Base-by-base conservation (phyloP, 2,329 filamentous ascomycete species). In the Penicillium rolfsii region DNA sequence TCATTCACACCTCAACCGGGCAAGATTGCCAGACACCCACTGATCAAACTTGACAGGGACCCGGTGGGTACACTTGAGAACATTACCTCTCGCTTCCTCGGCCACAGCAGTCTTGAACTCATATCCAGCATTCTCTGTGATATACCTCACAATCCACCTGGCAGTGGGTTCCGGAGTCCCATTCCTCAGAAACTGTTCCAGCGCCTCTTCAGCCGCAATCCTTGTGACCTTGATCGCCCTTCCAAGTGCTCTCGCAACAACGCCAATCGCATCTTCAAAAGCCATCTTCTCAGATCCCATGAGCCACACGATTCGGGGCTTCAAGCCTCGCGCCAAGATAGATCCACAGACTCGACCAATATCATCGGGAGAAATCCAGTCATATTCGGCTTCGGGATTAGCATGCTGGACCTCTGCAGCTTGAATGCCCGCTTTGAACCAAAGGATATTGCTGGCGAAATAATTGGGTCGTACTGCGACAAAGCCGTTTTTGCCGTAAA, bases 371-470 rank as follows among this genome's bases (percentile, higher is more conserved):
- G 76, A 67, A 52, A 84, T 79, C 35, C 64, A 74, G 65, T 84
- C 82, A 16, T 73, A 71, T 46, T 64, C 58, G 5, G 70, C 71
- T 6, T 74, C 67, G 0, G 75, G 72, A 14, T 69, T 69, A 5
- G 70, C 65, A 2, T 79, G 43, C 40, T 70, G 70, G 7, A 79
- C 74, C 8, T 77, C 67, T 1, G 72, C 75, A 0, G 60, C 61
- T 6, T 63, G 22, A n/a, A 81, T 73, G 3, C 64, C 71, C 4
- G 58, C 46, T 48, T 67, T 70, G 40, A 73, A 73, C 62, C 67
- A 70, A 0, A 76, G 48, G 9, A 74, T 38, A 62, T 85, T 84
- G 35, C 69, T 83, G 1, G 77, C 76, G 60, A 84, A 85, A 11
- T 63, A 76, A 1, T 71, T 79, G 0, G 81, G 79, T 11, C 82